A percentile compares a stretch with the other conserved stretches of the same genome.
Conservation (phyloP, 1,139 yeast species). For the Pichia norvegensis region DNA sequence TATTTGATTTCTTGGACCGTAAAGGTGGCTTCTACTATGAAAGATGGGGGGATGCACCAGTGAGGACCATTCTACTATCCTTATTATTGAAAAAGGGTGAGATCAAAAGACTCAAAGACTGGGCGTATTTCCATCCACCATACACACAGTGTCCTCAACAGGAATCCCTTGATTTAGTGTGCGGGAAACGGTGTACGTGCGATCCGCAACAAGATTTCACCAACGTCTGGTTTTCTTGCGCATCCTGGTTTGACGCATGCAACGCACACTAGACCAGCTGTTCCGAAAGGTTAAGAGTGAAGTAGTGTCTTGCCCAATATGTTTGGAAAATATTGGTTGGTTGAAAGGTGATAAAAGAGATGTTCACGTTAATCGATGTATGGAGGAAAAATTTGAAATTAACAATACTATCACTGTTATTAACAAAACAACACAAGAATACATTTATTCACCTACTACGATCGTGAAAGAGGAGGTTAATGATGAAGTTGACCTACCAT, state of each 20-base stretch:
- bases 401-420: not conserved
- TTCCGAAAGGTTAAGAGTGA: not conserved
- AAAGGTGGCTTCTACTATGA: slow-evolving; percentile 59
- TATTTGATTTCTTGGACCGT: slow-evolving; percentile 37
- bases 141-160: slow-evolving; percentile 51
- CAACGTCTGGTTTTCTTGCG: slow-evolving; percentile 43
- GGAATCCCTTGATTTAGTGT: slow-evolving; percentile 28
- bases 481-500: not conserved
- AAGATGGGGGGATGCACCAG: slow-evolving; percentile 69
- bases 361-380: slow-evolving; percentile 54
- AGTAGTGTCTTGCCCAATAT: slow-evolving; percentile 42
- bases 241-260: slow-evolving; percentile 21
- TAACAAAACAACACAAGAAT: not conserved
- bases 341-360: slow-evolving; percentile 38
- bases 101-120: slow-evolving; percentile 47
- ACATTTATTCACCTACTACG: not conserved
- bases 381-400: slow-evolving; percentile 18
- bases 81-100: slow-evolving; percentile 40
- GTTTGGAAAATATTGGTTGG: slow-evolving; percentile 32
- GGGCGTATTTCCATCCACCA: slow-evolving; percentile 53
- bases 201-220: slow-evolving; percentile 45
- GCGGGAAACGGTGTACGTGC: slow-evolving; percentile 47
- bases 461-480: not conserved
- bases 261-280: not conserved
- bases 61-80: slow-evolving; percentile 51